Evolutionary conservation across 805 yeast species (phyloP), one percentile per base, ranked within the genome.

Genomic region (Candida boleticola): DNA sequence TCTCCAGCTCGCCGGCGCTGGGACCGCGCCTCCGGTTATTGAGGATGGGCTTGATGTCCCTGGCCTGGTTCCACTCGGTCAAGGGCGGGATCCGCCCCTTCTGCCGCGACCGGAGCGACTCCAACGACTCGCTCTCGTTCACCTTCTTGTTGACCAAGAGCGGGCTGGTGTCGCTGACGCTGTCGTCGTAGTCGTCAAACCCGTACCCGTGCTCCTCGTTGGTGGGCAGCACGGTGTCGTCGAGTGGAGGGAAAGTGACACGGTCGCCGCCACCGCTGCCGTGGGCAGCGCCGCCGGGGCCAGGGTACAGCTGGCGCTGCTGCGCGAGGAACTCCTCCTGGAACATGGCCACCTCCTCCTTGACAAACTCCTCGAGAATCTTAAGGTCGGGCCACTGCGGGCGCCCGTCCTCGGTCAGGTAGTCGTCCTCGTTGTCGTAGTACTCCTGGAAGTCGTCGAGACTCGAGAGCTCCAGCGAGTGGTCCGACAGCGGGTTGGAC

Each of bases 391-490:
- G 99, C 98, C 98, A 92, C 36, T 61, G 54, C 47, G 65, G 69
- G 3, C 45, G 41, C 20, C 47, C 46, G 13, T 45, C 51, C 27
- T 53, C 45, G 22, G 21, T 29, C 14, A 29, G 11, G 18, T 16
- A 7, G 11, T 31, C 35, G n/a, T 32, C 38, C 23, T 26, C 40
- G 26, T 53, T 56, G 18, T 56, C 60, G 36, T 77, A 79, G 48
- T 83, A 89, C 29, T 89, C 71, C 0, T 96, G 96, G 60, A 89
- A 80, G 63, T 92, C 99, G 57, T 85, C 90, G 44, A 92, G 65
- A 1, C 96, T 86, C 0, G 95, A 82, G 30, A 80, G 77, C 41
- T 77, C 80, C 29, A 82, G 73, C 30, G 79, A 67, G 45, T 85
- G 71, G 37, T 85, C 75, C 18, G 83, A 74, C 3, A 80, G 68